Evolutionary conservation across 208 protist species (phyloP).

Genomic region (Blechomonas ayalai): DNA sequence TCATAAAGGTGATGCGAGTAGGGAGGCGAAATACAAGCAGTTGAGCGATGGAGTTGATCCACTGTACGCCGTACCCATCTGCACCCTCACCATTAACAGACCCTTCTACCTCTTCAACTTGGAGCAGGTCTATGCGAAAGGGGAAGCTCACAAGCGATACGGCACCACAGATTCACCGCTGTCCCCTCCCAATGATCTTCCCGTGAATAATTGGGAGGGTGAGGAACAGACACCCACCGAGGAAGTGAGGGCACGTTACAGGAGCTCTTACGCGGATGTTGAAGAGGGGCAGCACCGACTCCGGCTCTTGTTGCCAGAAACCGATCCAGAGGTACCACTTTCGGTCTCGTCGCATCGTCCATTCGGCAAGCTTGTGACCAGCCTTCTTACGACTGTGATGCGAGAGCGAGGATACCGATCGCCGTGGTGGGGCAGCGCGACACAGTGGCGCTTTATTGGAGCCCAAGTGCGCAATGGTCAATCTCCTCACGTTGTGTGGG

Average conservation of each 20-base stretch:
- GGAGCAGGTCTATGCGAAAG: slow-evolving; percentile 49
- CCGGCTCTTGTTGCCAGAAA: background rate
- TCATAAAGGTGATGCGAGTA: too few relatives aligned
- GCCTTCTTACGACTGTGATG: too few relatives aligned
- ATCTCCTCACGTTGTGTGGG: slow-evolving; percentile 7
- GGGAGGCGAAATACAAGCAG: too few relatives aligned
- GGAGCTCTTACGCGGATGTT: background rate
- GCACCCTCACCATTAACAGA: slow-evolving; percentile 8
- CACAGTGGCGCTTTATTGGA: slow-evolving; percentile 23
- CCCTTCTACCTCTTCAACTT: slow-evolving; percentile 36
- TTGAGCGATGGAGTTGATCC: too few relatives aligned
- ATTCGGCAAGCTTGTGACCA: too few relatives aligned
- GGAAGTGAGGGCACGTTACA: background rate
- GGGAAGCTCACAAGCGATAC: too few relatives aligned
- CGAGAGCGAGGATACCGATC: slow-evolving; percentile 30
- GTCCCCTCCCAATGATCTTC: too few relatives aligned
- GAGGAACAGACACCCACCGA: too few relatives aligned
- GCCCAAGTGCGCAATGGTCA: slow-evolving; percentile 8
- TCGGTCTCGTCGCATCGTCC: too few relatives aligned
- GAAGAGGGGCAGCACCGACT: background rate
- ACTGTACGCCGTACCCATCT: slow-evolving; percentile 35
- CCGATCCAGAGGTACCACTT: too few relatives aligned
- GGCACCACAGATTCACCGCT: too few relatives aligned
- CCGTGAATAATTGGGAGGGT: too few relatives aligned
- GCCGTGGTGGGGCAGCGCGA: slow-evolving; percentile 51